phyloP scores from a whole-genome alignment of 805 yeast species.

The Yueomyces sp. region DNA sequence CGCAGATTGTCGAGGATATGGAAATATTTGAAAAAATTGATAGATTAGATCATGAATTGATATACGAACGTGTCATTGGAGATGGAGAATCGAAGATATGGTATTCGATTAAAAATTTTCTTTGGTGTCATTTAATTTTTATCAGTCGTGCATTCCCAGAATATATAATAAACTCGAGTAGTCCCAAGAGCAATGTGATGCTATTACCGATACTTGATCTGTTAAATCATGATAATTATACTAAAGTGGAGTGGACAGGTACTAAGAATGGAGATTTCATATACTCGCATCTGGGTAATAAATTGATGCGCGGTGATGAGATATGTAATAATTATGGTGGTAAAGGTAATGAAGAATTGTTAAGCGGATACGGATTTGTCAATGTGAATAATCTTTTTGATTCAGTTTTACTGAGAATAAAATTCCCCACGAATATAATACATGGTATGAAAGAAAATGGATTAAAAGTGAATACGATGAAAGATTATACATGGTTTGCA shows the following conservation, averaged over 20 bases:
- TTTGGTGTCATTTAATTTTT: conserved; percentile 64
- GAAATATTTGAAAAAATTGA: conserved; percentile 7
- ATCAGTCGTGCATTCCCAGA: conserved; percentile 77
- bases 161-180: conserved; percentile 24
- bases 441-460: conserved; percentile 21
- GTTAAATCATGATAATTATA: conserved; percentile 53
- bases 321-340: conserved; percentile 78
- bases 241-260: conserved; percentile 55
- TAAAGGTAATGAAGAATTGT: conserved; percentile 77
- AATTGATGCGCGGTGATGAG: conserved; percentile 28
- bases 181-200: conserved; percentile 38
- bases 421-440: conserved; percentile 24
- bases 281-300: conserved; percentile 11
- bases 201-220: conserved; percentile 69
- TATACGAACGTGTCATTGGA: conserved; percentile 12
- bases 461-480: conserved; percentile 26
- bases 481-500: conserved; percentile 30
- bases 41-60: conserved; percentile 4
- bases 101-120: conserved; percentile 53
- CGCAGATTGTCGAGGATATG: conserved; percentile 7
- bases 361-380: conserved; percentile 51
- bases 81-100: conserved; percentile 26
- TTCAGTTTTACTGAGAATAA: conserved; percentile 48
- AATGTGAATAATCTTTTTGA: conserved; percentile 46
- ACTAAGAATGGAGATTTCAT: conserved; percentile 36